Evolutionary conservation across 2,329 filamentous ascomycete species (phyloP), one percentile per base, ranked within the genome.

Genomic region (Paraconiothyrium sp.): DNA sequence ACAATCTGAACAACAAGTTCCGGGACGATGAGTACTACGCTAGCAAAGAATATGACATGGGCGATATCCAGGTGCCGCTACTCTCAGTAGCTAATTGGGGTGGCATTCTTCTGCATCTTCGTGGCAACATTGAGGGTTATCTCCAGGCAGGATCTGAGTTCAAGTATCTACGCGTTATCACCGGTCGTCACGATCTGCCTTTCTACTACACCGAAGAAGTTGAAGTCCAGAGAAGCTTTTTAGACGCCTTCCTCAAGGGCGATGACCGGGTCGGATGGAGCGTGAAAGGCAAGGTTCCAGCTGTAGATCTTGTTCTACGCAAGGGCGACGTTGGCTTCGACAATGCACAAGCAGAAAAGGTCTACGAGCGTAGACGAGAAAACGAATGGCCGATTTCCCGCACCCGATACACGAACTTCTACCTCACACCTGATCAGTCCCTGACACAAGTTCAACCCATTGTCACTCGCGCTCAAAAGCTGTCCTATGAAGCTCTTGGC

Each of bases 131-230:
- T 8, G 83, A 90, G 68, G 90, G 89, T 0, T 92, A 85, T 59
- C 79, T 79, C 1, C 82, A 88, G 51, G 89, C 89, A 0, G 88
- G 88, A 0, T 91, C 89, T 0, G 81, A 87, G 60, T 80, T 88
- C 63, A 92, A 92, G 73, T 92, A 89, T 66, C 81, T 92, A 0
- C 85, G 89, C 7, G 87, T 91, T 72, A 89, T 92, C 70, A 88
- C 86, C 0, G 90, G 90, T 1, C 84, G 90, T 0, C 90, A 92
- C 64, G 90, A 92, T 67, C 80, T 92, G 1, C 90, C 90, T 0
- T 92, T 92, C 73, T 92, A 91, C 77, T 91, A 91, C 71, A 75
- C 84, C 1, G 87, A 91, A 51, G 88, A 91, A 64, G 89, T 90
- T 0, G 87, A 90, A 62, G 67, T 92, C 0, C 90, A 92, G 70